A percentile compares a stretch with the other conserved stretches of the same genome.
Conservation (phyloP, 1,139 yeast species). For the Geotrichum europaeum region DNA sequence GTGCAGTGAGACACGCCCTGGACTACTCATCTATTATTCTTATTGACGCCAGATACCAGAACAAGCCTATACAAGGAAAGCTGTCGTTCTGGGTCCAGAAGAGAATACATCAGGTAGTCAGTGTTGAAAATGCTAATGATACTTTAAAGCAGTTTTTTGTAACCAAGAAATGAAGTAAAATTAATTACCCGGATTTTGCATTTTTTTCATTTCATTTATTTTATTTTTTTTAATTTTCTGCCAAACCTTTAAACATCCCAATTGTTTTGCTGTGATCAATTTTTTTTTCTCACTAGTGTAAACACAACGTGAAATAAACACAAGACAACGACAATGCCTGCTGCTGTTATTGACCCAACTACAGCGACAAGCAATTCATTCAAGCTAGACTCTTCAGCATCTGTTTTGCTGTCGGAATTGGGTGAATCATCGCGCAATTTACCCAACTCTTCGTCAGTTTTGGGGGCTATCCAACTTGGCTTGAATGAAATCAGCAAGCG, state of each 20-base stretch:
- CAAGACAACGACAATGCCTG: conserved; percentile 6
- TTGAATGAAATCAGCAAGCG: conserved; percentile 70
- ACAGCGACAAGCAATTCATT: not conserved
- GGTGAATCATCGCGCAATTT: conserved; percentile 65
- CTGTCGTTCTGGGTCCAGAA: conserved; percentile 74
- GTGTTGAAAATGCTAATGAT: not conserved
- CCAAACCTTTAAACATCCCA: not conserved
- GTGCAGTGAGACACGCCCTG: conserved; percentile 78
- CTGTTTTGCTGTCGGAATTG: conserved; percentile 50
- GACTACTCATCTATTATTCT: conserved; percentile 77
- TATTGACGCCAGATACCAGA: conserved; percentile 58
- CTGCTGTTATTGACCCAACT: conserved; percentile 5
- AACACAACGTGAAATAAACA: not conserved
- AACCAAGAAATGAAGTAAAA: not conserved
- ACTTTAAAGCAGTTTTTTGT: conserved; percentile 3
- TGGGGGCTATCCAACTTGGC: conserved; percentile 71
- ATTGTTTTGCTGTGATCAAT: not conserved
- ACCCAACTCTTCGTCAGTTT: conserved; percentile 56
- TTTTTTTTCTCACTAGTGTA: not conserved
- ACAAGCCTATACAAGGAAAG: conserved; percentile 48
- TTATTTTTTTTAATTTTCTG: not conserved
- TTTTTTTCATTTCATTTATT: not conserved
- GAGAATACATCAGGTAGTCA: conserved; percentile 8
- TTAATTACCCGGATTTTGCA: not conserved
- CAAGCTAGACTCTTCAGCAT: conserved; percentile 32